Evolutionary conservation across 2,329 filamentous ascomycete genomes (phyloP), one percentile per base, ranked within the genome.

Genomic region (Stagonosporopsis rhizophila): DNA sequence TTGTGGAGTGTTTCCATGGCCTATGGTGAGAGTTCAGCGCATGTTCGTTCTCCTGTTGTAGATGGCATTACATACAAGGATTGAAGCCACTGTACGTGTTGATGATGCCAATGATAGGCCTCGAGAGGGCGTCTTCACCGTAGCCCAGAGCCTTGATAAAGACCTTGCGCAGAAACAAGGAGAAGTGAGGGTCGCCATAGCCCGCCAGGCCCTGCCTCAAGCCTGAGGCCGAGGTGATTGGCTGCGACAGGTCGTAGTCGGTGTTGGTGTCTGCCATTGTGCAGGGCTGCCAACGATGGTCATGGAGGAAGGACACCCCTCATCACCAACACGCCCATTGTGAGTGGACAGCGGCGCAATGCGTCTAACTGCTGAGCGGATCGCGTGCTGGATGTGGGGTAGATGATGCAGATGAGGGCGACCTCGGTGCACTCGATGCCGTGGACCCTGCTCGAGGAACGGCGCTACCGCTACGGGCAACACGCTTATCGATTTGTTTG

Each of bases 71-170:
- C 53, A 17, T 39, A 56, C 53, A 91, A 0, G 89, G 88, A 69
- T 91, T 92, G 78, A 91, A 89, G 58, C 83, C 82, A 0, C 88
- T 91, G 66, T 85, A 86, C 0, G 89, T 91, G 73, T 91, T 90
- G 72, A 89, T 85, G 57, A 92, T 87, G 44, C 89, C 89, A n/a
- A 91, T 80, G 51, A 91, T 89, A 2, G 89, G 89, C 1, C 87
- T 78, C 0, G 86, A 86, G 0, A 92, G 82, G 0, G 89, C 86
- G 66, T 89, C 87, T 62, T 91, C 89, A 55, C 85, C 86, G 71
- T 90, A 91, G 0, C 89, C 89, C 1, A 90, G 80, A 0, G 89
- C 88, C 73, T 91, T 91, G 78, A 91, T 91, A 73, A 91, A 91
- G 22, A 87, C 88, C 67, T 91, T 91, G 30, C 89, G 83, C 0